Percentiles rank a stretch among this genome's conserved stretches.
Evolutionary conservation across 2,329 filamentous ascomycete species (phyloP).

Genomic region (Aspergillus uvarum): DNA sequence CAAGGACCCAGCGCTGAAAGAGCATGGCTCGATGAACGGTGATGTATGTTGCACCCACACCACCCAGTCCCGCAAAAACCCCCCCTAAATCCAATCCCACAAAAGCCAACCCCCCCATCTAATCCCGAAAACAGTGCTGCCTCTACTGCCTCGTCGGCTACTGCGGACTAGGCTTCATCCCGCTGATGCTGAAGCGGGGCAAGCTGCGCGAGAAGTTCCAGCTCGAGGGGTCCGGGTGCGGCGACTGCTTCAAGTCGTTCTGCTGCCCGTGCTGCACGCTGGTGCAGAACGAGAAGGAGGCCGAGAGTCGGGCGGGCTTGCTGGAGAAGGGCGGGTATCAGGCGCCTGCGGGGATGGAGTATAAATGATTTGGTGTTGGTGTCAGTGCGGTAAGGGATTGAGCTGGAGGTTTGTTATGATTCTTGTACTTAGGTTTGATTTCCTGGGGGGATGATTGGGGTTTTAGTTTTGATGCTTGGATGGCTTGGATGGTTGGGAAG

Average conservation of each 20-base stretch:
- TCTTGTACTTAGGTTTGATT: too few species aligned
- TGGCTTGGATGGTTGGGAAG: too few species aligned
- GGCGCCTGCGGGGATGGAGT: constrained; percentile 25
- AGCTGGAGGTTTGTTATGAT: background rate
- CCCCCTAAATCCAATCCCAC: background rate
- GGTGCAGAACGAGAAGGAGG: constrained; percentile 61
- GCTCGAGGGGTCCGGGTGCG: constrained; percentile 51
- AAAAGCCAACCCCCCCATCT: background rate
- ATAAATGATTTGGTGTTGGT: constrained; percentile 7
- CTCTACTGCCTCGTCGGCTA: constrained; percentile 32
- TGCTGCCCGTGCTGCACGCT: constrained; percentile 59
- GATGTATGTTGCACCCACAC: constrained; percentile 21
- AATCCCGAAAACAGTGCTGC: constrained; percentile 29
- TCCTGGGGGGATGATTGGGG: too few species aligned
- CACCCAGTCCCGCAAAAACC: background rate
- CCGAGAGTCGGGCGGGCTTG: constrained; percentile 13
- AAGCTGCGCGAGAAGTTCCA: constrained; percentile 56
- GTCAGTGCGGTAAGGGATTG: too few species aligned
- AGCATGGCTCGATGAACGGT: constrained; percentile 30
- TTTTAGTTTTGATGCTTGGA: too few species aligned
- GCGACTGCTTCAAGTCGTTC: constrained; percentile 55
- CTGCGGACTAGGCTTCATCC: constrained; percentile 38
- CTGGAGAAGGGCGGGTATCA: constrained; percentile 24
- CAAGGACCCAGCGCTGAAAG: constrained; percentile 29
- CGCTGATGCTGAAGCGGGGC: constrained; percentile 54